Conservation (phyloP, 345 rosid species). For the Salix exigua region DNA sequence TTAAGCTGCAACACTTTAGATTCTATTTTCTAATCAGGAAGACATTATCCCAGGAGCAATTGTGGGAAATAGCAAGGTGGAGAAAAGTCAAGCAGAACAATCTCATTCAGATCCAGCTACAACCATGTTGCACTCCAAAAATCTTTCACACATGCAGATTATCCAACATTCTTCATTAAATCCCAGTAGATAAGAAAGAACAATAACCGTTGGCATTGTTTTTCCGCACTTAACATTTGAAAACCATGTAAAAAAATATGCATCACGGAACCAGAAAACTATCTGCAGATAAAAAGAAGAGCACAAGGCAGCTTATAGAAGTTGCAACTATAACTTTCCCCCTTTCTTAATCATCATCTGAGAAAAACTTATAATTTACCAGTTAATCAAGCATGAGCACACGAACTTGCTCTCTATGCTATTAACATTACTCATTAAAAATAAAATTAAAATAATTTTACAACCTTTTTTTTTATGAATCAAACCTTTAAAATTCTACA, state of each 20-base stretch:
- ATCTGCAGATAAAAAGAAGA: too few relatives aligned
- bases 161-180: not conserved
- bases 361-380: not conserved
- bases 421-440: not conserved
- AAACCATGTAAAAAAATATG: not conserved
- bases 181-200: not conserved
- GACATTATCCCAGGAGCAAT: not conserved
- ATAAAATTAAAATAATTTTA: too few relatives aligned
- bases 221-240: not conserved
- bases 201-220: not conserved
- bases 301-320: too few relatives aligned
- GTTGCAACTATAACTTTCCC: not conserved
- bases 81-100: not conserved
- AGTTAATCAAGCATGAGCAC: too few relatives aligned
- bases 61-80: not conserved
- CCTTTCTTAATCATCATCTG: not conserved
- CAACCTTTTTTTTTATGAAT: not conserved
- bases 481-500: not conserved
- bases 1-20: not conserved
- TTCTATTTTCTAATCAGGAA: not conserved
- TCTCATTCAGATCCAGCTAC: not conserved
- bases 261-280: not conserved
- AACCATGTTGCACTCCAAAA: not conserved
- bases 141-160: not conserved
- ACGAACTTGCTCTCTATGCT: not conserved